Evolutionary conservation across 1,284 basidiomycete species (phyloP).

Genomic region (Termitomyces sp.): DNA sequence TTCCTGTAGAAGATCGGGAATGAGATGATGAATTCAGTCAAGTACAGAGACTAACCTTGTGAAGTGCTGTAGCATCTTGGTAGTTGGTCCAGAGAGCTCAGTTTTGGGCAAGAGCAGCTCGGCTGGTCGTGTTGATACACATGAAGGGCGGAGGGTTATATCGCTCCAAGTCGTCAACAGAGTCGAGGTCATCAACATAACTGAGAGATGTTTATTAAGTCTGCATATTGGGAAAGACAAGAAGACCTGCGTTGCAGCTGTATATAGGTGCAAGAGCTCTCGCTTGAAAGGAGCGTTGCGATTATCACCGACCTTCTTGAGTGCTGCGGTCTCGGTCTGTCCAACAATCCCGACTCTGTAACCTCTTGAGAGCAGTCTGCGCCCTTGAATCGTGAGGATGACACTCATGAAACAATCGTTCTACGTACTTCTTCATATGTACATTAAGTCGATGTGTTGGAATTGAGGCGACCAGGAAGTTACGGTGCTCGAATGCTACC

Average conservation of each 20-base stretch:
- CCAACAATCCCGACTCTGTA: conserved; percentile 88
- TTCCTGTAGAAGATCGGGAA: conserved; percentile 28
- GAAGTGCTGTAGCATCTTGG: conserved; percentile 74
- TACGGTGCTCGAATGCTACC: conserved; percentile 71
- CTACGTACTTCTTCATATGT: conserved; percentile 78
- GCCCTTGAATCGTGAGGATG: conserved; percentile 3
- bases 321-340: conserved; percentile 92
- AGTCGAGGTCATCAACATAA: conserved; percentile 70
- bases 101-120: conserved; percentile 71
- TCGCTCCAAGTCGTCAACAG: conserved; percentile 59
- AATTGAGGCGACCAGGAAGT: conserved; percentile 81
- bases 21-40: conserved; percentile 4
- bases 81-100: conserved; percentile 68
- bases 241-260: conserved; percentile 75
- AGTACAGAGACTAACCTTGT: conserved; percentile 40
- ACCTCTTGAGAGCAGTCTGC: conserved; percentile 78
- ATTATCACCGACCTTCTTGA: conserved; percentile 89
- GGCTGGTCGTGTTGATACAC: conserved; percentile 72
- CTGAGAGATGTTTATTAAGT: conserved; percentile 31
- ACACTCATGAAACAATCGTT: background rate
- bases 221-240: background rate
- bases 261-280: conserved; percentile 79
- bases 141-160: conserved; percentile 57
- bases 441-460: conserved; percentile 79
- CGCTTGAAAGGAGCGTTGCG: conserved; percentile 80